Percentiles rank a stretch among this genome's conserved stretches.
Evolutionary conservation across 306 rosid species (phyloP).

Genomic region (Echinosophora koreensis): DNA sequence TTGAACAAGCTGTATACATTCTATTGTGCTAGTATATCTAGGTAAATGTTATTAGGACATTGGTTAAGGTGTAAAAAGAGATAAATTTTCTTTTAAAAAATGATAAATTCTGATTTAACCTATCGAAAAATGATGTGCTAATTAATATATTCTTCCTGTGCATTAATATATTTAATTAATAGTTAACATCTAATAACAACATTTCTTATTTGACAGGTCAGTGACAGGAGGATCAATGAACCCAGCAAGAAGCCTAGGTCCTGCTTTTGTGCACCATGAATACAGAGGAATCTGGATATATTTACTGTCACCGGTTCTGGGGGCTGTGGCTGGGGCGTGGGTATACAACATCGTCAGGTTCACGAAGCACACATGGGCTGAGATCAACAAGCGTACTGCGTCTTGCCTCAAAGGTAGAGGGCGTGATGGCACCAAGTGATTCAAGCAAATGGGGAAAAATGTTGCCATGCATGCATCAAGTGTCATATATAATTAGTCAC

Average conservation of each 20-base stretch:
- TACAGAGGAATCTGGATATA: constrained; percentile 77
- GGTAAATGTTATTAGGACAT: too few species aligned
- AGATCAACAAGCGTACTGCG: constrained; percentile 64
- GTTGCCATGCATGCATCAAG: background rate
- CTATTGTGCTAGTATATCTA: too few species aligned
- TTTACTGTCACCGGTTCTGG: constrained; percentile 56
- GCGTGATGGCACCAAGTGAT: constrained; percentile 16
- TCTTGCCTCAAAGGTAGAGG: constrained; percentile 59
- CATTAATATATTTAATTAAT: too few species aligned
- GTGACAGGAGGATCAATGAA: constrained; percentile 94
- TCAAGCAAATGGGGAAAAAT: background rate
- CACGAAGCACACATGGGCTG: constrained; percentile 68
- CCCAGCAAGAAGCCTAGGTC: constrained; percentile 89
- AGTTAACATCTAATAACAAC: too few species aligned
- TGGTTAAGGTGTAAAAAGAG: too few species aligned
- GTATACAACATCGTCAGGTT: constrained; percentile 67
- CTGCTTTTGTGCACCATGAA: constrained; percentile 62
- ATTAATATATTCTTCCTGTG: too few species aligned
- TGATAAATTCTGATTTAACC: too few species aligned
- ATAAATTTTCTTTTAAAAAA: too few species aligned
- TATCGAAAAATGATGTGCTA: too few species aligned
- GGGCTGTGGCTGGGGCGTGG: constrained; percentile 75
- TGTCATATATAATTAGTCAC: background rate
- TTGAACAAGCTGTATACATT: too few species aligned
- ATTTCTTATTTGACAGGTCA: constrained; percentile 54